Evolutionary conservation across 495 filamentous ascomycete genomes (phyloP), one percentile per base, ranked within the genome.

Genomic region (Patellaria atrata): DNA sequence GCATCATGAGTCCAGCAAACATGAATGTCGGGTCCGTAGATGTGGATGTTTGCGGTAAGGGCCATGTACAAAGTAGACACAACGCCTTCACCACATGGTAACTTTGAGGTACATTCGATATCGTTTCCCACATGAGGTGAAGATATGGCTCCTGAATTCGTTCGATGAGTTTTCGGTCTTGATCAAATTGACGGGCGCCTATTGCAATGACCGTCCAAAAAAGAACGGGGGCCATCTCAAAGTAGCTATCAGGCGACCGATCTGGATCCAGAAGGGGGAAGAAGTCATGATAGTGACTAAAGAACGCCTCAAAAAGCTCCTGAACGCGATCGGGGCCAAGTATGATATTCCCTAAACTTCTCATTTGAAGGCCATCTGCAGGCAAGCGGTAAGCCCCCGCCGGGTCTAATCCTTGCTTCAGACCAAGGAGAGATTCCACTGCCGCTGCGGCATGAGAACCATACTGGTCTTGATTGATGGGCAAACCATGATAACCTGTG

Each of bases 61-160:
- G 85, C 85, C 85, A 94, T 5, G 79, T 79, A 58, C 85, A 94
- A 24, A 94, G 63, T 17, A 94, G 53, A 55, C 79, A 86, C 24
- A 94, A 66, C 5, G 84, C 85, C 57, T 92, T 92, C 44, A 92
- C 81, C n/a, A 87, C 76, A 52, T 78, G 78, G 48, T 91, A 85
- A 49, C 69, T 89, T 45, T 83, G 81, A 11, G 83, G 82, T 3
- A 85, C 74, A 32, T 83, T 79, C 23, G 77, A 76, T 16, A 93
- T 59, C 1, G 82, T 84, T 27, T 70, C 70, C 84, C 84, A 93
- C 4, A 92, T 64, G 27, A 89, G 58, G 35, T 75, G 67, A 8
- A 75, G 79, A 28, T 91, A 59, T 13, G 82, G 83, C 0, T 64
- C 70, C 10, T 80, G 67, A 3, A 94, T 63, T 23, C 72, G 69